Evolutionary conservation across 139 green algal genomes (phyloP).

Genomic region (Chlamydomonas incerta): DNA sequence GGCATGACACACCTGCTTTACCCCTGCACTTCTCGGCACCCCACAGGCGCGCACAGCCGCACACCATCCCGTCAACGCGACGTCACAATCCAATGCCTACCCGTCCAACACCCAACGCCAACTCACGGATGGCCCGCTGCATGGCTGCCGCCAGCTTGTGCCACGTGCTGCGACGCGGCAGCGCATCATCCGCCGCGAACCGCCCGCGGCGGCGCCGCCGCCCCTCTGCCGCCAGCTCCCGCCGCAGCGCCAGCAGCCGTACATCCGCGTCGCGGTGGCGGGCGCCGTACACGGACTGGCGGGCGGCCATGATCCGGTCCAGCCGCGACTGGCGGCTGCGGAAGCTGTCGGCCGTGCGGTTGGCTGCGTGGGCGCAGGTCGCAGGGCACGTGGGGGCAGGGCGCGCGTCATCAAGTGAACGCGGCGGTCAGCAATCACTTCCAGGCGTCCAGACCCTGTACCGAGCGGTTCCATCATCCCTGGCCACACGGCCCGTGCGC

Average conservation of each 20-base stretch:
- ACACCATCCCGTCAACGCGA: too few relatives aligned
- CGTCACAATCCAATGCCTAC: background rate
- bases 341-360: conserved; percentile 2
- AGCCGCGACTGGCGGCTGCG: conserved; percentile 9
- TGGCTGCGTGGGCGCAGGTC: background rate
- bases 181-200: conserved; percentile 15
- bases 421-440: too few relatives aligned
- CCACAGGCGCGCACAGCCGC: too few relatives aligned
- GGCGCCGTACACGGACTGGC: background rate
- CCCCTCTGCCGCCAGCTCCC: conserved; percentile 20
- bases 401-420: too few relatives aligned
- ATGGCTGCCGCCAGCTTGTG: background rate
- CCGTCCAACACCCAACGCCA: background rate
- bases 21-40: too few relatives aligned
- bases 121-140: conserved; percentile 14
- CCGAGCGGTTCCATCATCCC: background rate
- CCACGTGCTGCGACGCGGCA: conserved; percentile 23
- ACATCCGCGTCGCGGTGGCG: conserved; percentile 27
- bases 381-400: too few relatives aligned
- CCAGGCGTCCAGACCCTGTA: background rate
- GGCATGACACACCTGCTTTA: too few relatives aligned
- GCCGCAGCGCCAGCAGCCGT: conserved; percentile 27
- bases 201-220: conserved; percentile 17
- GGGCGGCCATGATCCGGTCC: background rate
- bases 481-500: too few relatives aligned